phyloP scores from a whole-genome alignment of 2,329 filamentous ascomycete genomes.

The Alternaria conjuncta region DNA sequence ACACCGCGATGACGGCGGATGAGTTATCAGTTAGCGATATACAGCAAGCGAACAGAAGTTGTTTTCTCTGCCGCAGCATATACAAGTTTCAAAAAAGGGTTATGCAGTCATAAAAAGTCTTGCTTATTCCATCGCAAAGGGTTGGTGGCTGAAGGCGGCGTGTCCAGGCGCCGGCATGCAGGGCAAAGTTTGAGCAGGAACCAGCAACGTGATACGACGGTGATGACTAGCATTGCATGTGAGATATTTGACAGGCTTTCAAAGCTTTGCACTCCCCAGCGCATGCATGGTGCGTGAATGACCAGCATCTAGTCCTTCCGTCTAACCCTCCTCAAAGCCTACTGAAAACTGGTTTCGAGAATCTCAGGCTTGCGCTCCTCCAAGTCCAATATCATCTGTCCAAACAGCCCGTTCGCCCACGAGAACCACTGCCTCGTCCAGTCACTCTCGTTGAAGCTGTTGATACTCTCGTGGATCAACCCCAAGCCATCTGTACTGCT shows the following conservation, averaged over 20 bases:
- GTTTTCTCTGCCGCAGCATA: constrained; percentile 3
- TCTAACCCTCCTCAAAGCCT: constrained; percentile 2
- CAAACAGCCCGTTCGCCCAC: constrained; percentile 61
- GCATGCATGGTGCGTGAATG: constrained; percentile 1
- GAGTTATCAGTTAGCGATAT: constrained; percentile 1
- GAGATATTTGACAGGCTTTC: constrained; percentile 1
- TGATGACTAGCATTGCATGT: background rate
- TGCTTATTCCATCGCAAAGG: background rate
- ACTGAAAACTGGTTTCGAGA: constrained; percentile 54
- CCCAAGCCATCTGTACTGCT: constrained; percentile 57
- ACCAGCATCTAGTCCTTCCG: background rate
- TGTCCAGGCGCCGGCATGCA: background rate
- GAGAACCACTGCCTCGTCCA: constrained; percentile 60
- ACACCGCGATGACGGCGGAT: constrained; percentile 18
- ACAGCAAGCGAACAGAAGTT: background rate
- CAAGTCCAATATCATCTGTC: constrained; percentile 57
- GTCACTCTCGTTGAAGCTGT: constrained; percentile 53
- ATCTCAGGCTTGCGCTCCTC: constrained; percentile 53
- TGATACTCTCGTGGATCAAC: constrained; percentile 60
- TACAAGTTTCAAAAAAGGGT: background rate
- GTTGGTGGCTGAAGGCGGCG: background rate
- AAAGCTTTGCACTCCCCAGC: background rate
- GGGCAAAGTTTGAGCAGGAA: constrained; percentile 4
- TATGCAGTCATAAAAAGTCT: background rate
- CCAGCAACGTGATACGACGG: constrained; percentile 6